Evolutionary conservation across 768 basidiomycete genomes (phyloP).

Genomic region (Panus rudis): DNA sequence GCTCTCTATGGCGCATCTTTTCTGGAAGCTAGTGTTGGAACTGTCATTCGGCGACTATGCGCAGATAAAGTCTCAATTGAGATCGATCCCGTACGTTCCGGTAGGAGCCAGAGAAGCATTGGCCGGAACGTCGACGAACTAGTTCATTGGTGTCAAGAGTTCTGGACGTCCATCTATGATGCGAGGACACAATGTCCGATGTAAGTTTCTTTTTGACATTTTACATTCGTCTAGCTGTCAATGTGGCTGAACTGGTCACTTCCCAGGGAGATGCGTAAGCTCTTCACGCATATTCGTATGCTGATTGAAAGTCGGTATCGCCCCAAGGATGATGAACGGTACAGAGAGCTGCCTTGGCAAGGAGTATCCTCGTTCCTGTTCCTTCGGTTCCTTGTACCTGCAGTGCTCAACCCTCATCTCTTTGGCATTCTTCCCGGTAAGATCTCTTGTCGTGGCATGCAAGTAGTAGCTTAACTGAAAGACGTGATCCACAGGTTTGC

Average conservation of each 20-base stretch:
- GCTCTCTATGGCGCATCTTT: constrained; percentile 75
- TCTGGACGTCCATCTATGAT: constrained; percentile 78
- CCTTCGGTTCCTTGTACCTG: constrained; percentile 84
- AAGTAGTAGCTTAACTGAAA: background rate
- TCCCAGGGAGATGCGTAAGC: constrained; percentile 59
- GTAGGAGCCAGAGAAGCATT: constrained; percentile 52
- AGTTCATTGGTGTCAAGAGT: constrained; percentile 69
- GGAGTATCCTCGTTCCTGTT: constrained; percentile 88
- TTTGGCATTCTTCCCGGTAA: constrained; percentile 73
- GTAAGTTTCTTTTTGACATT: constrained; percentile 35
- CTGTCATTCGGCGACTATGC: constrained; percentile 60
- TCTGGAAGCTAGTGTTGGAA: constrained; percentile 74
- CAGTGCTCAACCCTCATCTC: constrained; percentile 81
- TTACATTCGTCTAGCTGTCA: constrained; percentile 5
- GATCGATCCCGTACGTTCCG: constrained; percentile 67
- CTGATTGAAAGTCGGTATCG: constrained; percentile 65
- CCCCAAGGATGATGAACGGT: constrained; percentile 37
- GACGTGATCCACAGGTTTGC: constrained; percentile 52
- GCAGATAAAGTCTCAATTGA: constrained; percentile 73
- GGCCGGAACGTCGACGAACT: constrained; percentile 64
- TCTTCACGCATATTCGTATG: constrained; percentile 64
- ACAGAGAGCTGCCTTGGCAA: constrained; percentile 53
- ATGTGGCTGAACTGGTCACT: no score
- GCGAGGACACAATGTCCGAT: constrained; percentile 66
- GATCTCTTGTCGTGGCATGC: constrained; percentile 6